A percentile compares a stretch with the other conserved stretches of the same genome.
phyloP scores from a whole-genome alignment of 257 asterid genomes.

The Solanum tarapatanum region DNA sequence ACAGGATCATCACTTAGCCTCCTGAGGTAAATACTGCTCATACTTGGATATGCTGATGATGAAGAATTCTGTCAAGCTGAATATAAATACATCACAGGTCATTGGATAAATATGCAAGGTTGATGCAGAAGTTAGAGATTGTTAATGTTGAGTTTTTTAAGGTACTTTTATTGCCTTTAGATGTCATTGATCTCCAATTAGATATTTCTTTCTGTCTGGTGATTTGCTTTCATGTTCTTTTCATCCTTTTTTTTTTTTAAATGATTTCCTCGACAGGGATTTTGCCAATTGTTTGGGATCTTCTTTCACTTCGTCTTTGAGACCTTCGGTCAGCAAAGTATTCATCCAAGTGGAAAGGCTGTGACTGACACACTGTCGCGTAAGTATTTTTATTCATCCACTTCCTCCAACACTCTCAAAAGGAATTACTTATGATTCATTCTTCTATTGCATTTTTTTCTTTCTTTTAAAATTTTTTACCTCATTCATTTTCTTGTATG shows the following conservation, averaged over 20 bases:
- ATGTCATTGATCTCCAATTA: slow-evolving; percentile 4
- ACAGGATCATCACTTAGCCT: slow-evolving; percentile 93
- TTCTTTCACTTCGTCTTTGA: slow-evolving; percentile 79
- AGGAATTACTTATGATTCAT: background rate
- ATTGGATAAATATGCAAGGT: slow-evolving; percentile 94
- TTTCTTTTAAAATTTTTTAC: background rate
- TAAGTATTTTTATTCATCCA: slow-evolving; percentile 29
- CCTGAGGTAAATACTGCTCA: slow-evolving; percentile 46
- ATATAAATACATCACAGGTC: slow-evolving; percentile 38
- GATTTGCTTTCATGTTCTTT: background rate
- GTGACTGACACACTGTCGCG: slow-evolving; percentile 43
- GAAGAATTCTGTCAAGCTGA: slow-evolving; percentile 17
- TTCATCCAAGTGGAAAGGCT: slow-evolving; percentile 55
- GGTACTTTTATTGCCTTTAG: slow-evolving; percentile 27
- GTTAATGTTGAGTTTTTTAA: slow-evolving; percentile 84
- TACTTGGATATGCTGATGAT: slow-evolving; percentile 5
- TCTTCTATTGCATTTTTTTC: background rate
- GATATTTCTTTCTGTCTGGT: background rate
- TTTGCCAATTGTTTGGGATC: slow-evolving; percentile 84
- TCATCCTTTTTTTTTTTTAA: background rate
- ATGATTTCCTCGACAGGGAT: slow-evolving; percentile 54
- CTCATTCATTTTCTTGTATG: background rate
- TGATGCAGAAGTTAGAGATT: slow-evolving; percentile 95
- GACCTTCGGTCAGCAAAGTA: slow-evolving; percentile 54
- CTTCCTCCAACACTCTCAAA: background rate